Percentiles rank a stretch among this genome's conserved stretches.
Evolutionary conservation across 192 early-diverging fungal species (phyloP).

Genomic region (Paraglomus brasilianum): DNA sequence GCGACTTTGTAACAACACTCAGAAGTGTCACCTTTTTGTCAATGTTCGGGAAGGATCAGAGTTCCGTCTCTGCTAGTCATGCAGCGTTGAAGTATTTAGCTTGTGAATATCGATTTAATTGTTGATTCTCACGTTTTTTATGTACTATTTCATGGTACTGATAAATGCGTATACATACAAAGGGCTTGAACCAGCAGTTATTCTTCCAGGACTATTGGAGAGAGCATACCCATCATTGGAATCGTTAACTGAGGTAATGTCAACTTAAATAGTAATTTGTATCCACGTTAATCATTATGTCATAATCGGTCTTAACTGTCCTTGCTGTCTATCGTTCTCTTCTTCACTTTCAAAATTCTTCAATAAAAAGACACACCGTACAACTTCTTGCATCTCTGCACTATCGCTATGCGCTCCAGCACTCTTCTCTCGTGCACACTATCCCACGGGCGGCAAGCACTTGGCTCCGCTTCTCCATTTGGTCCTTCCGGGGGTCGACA

Average conservation of each 20-base stretch:
- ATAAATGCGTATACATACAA: slow-evolving; percentile 25
- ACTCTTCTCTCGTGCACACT: slow-evolving; percentile 71
- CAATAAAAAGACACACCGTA: slow-evolving; percentile 75
- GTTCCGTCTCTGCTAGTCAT: slow-evolving; percentile 57
- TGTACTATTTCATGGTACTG: not conserved
- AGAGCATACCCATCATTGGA: slow-evolving; percentile 86
- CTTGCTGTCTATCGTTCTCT: too few relatives aligned
- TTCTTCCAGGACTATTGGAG: slow-evolving; percentile 82
- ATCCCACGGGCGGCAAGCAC: slow-evolving; percentile 83
- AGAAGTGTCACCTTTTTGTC: slow-evolving; percentile 58
- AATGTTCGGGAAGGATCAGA: slow-evolving; percentile 76
- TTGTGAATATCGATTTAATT: slow-evolving; percentile 41
- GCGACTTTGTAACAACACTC: slow-evolving; percentile 64
- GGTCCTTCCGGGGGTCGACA: slow-evolving; percentile 85
- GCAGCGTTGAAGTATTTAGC: slow-evolving; percentile 67
- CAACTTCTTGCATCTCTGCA: slow-evolving; percentile 74
- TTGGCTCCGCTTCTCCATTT: slow-evolving; percentile 74
- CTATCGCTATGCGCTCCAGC: slow-evolving; percentile 70
- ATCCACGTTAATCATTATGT: too few relatives aligned
- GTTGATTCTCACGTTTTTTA: not conserved
- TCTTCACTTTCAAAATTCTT: too few relatives aligned
- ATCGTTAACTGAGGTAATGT: slow-evolving; percentile 65
- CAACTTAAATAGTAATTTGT: slow-evolving; percentile 38
- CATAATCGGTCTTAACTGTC: too few relatives aligned
- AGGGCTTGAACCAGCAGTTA: slow-evolving; percentile 69